These are phyloP conservation scores for Phialophora tarda DNA, from an alignment of 2,329 filamentous ascomycete species.

Conservation along the genomic window DNA sequence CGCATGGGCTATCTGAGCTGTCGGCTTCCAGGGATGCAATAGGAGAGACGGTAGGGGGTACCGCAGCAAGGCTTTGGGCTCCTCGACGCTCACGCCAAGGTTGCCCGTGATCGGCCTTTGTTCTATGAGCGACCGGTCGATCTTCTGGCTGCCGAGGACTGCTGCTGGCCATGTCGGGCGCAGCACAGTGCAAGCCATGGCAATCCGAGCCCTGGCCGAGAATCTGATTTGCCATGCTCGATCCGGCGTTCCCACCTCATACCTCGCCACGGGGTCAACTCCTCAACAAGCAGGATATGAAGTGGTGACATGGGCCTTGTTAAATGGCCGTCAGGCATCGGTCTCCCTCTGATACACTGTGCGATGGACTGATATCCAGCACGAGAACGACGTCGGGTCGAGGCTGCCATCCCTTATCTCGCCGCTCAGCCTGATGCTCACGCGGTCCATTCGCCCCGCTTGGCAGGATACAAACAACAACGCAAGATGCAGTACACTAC, in stretches of 20 bases:
- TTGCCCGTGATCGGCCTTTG: not conserved
- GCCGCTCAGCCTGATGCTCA: conserved; percentile 20
- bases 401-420: conserved; percentile 18
- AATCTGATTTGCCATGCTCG: not conserved
- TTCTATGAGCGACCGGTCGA: conserved; percentile 11
- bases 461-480: conserved; percentile 32
- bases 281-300: not conserved
- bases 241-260: conserved; percentile 9
- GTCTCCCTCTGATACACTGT: not conserved
- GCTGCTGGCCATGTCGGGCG: not conserved
- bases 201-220: conserved; percentile 16
- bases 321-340: conserved; percentile 11
- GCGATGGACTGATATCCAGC: not conserved
- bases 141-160: not conserved
- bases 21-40: not conserved
- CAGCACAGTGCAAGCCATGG: conserved; percentile 6
- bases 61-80: not conserved
- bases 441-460: conserved; percentile 8
- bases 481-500: conserved; percentile 30
- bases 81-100: not conserved
- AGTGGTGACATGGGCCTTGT: not conserved
- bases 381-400: not conserved
- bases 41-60: not conserved
- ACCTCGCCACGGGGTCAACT: conserved; percentile 1
- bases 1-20: conserved; percentile 74